These are phyloP conservation scores for Bocquillonia castaneifolia DNA, from an alignment of 441 rosid genomes.

Conservation along the genomic window DNA sequence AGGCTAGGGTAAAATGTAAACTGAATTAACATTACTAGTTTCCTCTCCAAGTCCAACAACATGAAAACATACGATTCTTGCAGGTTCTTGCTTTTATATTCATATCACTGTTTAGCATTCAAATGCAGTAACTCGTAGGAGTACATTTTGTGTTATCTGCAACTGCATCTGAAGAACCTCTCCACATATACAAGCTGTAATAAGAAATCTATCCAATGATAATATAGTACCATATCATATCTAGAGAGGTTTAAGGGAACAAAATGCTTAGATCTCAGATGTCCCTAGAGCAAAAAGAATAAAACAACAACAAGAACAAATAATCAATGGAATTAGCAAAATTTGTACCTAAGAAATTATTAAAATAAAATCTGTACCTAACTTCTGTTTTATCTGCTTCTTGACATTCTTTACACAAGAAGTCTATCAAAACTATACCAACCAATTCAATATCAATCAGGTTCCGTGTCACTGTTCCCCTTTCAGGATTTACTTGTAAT, in stretches of 20 bases:
- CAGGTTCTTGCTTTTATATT: no score
- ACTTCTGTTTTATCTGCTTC: constrained; percentile 12
- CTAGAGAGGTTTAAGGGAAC: background rate
- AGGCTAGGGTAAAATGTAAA: no score
- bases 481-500: background rate
- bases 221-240: background rate
- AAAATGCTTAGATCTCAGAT: background rate
- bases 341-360: background rate
- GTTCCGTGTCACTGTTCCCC: background rate
- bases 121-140: no score
- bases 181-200: background rate
- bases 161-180: background rate
- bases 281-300: no score
- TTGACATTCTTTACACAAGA: constrained; percentile 17
- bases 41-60: no score
- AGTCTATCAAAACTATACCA: background rate
- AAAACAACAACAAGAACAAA: background rate
- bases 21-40: no score
- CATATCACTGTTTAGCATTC: no score
- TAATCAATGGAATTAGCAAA: constrained; percentile 9
- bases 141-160: no score
- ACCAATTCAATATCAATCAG: background rate
- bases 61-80: no score
- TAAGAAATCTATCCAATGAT: background rate
- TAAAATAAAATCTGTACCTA: constrained; percentile 15